A percentile compares a stretch with the other conserved stretches of the same genome.
Conservation (phyloP, 495 filamentous ascomycete genomes). For the Penicillium bialowiezense region DNA sequence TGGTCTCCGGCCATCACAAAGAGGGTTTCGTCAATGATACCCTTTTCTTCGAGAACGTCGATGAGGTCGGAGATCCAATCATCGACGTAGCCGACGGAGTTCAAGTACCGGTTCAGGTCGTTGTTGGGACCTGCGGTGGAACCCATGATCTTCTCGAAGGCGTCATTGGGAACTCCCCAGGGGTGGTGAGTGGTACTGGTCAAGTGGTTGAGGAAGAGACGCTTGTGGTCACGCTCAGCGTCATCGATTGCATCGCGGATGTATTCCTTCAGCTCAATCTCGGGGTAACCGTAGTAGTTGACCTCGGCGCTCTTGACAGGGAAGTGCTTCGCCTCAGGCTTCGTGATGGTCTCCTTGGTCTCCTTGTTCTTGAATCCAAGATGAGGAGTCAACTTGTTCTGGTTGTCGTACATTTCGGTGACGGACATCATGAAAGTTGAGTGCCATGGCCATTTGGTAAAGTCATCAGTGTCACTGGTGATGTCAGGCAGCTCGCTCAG, state of each 20-base stretch:
- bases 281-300: conserved; percentile 52
- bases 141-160: conserved; percentile 24
- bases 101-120: conserved; percentile 38
- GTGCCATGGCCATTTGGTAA: conserved; percentile 39
- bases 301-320: conserved; percentile 35
- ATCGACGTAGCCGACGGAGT: conserved; percentile 41
- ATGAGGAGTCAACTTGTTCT: conserved; percentile 35
- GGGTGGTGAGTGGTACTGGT: conserved; percentile 52
- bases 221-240: conserved; percentile 39
- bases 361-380: conserved; percentile 41
- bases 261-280: conserved; percentile 44
- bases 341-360: conserved; percentile 40
- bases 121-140: conserved; percentile 20
- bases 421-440: conserved; percentile 50
- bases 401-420: conserved; percentile 46
- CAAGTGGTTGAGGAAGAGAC: conserved; percentile 47
- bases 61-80: conserved; percentile 35
- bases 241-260: conserved; percentile 45
- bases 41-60: conserved; percentile 39
- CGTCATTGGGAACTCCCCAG: conserved; percentile 35
- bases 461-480: conserved; percentile 24
- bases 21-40: conserved; percentile 41
- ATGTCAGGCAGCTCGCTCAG: conserved; percentile 33
- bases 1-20: conserved; percentile 46
- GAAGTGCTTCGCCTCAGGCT: conserved; percentile 35